A percentile compares a stretch with the other conserved stretches of the same genome.
Evolutionary conservation across 2,329 filamentous ascomycete species (phyloP).

Genomic region (Teratosphaeriaceae sp.): DNA sequence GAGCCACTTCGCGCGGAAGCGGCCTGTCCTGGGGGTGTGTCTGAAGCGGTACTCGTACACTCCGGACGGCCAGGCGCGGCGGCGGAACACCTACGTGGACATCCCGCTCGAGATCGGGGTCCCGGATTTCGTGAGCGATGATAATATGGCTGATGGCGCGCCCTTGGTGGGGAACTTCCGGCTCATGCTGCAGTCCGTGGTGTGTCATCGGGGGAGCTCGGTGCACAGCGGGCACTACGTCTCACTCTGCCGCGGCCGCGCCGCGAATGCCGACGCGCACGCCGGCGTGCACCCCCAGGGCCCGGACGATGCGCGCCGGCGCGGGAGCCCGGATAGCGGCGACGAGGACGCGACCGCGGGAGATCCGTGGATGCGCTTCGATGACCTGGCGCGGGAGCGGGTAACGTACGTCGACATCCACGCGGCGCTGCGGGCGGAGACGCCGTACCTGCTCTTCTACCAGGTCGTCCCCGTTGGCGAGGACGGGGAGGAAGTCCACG

Average conservation of each 20-base stretch:
- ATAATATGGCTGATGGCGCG: constrained; percentile 59
- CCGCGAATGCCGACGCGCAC: constrained; percentile 26
- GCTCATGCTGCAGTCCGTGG: constrained; percentile 79
- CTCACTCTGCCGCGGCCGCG: constrained; percentile 71
- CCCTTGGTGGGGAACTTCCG: constrained; percentile 84
- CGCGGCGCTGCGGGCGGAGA: constrained; percentile 72
- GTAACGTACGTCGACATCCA: constrained; percentile 74
- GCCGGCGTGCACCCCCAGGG: constrained; percentile 25
- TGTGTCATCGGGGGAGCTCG: constrained; percentile 84
- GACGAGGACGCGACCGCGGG: too few relatives aligned
- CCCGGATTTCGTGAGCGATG: constrained; percentile 84
- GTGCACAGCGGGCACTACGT: constrained; percentile 90
- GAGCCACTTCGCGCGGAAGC: constrained; percentile 73
- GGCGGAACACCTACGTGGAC: constrained; percentile 78
- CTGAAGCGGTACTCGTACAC: constrained; percentile 83
- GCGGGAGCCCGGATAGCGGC: constrained; percentile 33
- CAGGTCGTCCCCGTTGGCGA: constrained; percentile 85
- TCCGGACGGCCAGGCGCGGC: constrained; percentile 58
- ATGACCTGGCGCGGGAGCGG: constrained; percentile 70
- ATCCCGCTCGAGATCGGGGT: constrained; percentile 79
- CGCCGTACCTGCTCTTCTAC: constrained; percentile 92
- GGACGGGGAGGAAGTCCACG: constrained; percentile 37
- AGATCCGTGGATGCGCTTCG: constrained; percentile 83
- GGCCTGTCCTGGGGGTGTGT: constrained; percentile 86
- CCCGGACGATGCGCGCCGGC: constrained; percentile 42